Conservation (phyloP, 1,139 yeast genomes). For the Scheffersomyces parashehatae region DNA sequence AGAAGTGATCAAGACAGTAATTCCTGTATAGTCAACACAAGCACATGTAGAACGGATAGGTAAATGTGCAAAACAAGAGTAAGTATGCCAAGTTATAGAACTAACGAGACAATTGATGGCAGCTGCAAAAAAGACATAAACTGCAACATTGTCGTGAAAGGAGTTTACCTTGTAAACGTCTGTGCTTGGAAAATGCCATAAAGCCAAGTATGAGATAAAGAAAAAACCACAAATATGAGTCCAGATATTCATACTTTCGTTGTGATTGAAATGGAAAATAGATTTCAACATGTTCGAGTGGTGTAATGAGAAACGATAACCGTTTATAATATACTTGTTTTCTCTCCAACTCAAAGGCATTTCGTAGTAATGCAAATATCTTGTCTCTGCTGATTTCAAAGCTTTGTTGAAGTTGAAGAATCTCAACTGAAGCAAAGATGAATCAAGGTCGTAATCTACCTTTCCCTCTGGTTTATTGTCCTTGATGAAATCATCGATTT, state of each 20-base stretch:
- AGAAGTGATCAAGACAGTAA: constrained; percentile 86
- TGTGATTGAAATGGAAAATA: constrained; percentile 63
- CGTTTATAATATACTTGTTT: constrained; percentile 78
- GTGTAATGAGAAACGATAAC: constrained; percentile 78
- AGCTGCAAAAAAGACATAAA: constrained; percentile 67
- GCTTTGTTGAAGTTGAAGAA: constrained; percentile 66
- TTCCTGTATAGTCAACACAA: constrained; percentile 94
- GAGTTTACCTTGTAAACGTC: constrained; percentile 41
- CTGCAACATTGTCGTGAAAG: constrained; percentile 50
- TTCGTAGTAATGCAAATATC: constrained; percentile 76
- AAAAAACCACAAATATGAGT: constrained; percentile 76
- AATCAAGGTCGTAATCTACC: constrained; percentile 25
- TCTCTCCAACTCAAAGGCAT: constrained; percentile 93
- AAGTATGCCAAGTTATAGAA: constrained; percentile 91
- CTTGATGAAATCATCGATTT: constrained; percentile 50
- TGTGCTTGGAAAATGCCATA: constrained; percentile 63
- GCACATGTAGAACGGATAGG: constrained; percentile 73
- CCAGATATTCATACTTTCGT: constrained; percentile 94
- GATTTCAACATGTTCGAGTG: constrained; percentile 61
- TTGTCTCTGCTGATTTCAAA: constrained; percentile 49
- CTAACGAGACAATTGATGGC: constrained; percentile 76
- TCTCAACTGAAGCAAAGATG: constrained; percentile 40
- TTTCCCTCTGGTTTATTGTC: constrained; percentile 34
- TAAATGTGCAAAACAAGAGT: constrained; percentile 72
- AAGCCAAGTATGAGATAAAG: constrained; percentile 54